These are phyloP conservation scores for Naegleria lovaniensis DNA, from an alignment of 208 protist genomes.

Conservation along the genomic window DNA sequence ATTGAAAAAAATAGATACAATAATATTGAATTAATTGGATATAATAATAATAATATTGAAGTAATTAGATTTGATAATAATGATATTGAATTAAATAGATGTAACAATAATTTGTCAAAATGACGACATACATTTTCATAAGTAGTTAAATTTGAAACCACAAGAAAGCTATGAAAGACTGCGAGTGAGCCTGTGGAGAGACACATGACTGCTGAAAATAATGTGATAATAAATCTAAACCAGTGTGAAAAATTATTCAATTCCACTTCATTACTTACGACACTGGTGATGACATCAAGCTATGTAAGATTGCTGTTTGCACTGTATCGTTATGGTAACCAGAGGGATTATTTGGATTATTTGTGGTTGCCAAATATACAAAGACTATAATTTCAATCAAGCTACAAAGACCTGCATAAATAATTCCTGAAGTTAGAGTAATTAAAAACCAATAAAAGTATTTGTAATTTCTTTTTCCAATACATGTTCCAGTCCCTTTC, in stretches of 20 bases:
- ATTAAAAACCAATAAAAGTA: slow-evolving; percentile 37
- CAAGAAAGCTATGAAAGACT: not conserved
- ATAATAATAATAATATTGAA: no score
- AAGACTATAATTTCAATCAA: not conserved
- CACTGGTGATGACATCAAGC: not conserved
- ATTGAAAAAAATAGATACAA: no score
- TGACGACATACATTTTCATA: slow-evolving; percentile 25
- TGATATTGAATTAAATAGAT: no score
- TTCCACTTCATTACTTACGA: not conserved
- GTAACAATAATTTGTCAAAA: no score
- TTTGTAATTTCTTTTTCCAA: slow-evolving; percentile 42
- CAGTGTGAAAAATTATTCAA: not conserved
- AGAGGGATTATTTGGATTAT: not conserved
- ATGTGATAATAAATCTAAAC: not conserved
- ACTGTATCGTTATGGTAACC: not conserved
- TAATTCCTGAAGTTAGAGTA: slow-evolving; percentile 13
- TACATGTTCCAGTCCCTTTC: slow-evolving; percentile 38
- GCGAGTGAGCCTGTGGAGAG: not conserved
- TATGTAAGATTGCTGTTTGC: not conserved
- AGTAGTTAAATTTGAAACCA: not conserved
- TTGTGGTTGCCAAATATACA: not conserved
- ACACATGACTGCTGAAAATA: not conserved
- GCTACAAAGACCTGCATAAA: not conserved
- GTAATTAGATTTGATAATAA: no score
- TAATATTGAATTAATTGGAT: not conserved